These are phyloP conservation scores for Fusarium abutilonis DNA, from an alignment of 2,329 filamentous ascomycete genomes.

Conservation along the genomic window DNA sequence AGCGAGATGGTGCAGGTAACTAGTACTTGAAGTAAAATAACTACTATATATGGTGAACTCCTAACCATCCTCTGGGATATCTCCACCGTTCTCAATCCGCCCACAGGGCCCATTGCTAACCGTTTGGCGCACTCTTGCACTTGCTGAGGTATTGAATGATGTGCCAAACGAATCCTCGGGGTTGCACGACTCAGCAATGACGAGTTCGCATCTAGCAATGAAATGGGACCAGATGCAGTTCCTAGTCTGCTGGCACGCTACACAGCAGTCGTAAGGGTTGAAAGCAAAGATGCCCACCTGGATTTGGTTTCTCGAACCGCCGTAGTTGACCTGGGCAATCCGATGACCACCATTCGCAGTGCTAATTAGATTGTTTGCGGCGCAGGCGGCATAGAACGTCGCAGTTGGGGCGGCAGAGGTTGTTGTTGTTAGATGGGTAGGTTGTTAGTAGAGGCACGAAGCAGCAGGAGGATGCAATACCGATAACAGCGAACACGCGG, in stretches of 20 bases:
- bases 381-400: neutral
- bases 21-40: too few species aligned
- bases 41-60: too few species aligned
- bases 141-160: neutral
- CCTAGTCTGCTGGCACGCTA: neutral
- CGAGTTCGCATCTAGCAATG: neutral
- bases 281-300: neutral
- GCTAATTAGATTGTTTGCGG: neutral
- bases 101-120: neutral
- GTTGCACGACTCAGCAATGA: neutral
- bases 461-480: neutral
- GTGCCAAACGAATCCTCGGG: neutral
- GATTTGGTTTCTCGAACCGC: neutral
- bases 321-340: constrained; percentile 6
- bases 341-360: neutral
- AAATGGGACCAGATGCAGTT: constrained; percentile 13
- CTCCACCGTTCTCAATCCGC: neutral
- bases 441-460: neutral
- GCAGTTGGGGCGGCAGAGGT: neutral
- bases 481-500: too few species aligned
- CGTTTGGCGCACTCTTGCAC: neutral
- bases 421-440: neutral
- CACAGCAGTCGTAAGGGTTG: neutral
- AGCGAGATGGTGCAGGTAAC: neutral
- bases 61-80: neutral